Conservation (phyloP, 2,329 filamentous ascomycete genomes). For the Aspergillus terreus region DNA sequence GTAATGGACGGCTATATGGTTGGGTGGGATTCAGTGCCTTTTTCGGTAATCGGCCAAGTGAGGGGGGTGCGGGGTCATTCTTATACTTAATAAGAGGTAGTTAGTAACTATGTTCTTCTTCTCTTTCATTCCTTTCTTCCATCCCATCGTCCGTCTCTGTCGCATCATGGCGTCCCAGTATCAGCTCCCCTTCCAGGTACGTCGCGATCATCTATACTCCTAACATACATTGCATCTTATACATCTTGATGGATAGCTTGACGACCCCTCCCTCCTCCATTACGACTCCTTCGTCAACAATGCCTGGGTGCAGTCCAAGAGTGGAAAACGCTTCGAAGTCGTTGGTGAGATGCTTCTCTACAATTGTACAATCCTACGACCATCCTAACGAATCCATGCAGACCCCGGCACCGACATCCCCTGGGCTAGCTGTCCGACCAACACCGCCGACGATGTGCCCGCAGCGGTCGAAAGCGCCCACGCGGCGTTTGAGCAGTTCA, state of each 20-base stretch:
- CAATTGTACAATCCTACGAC: neutral
- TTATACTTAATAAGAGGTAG: too few species aligned
- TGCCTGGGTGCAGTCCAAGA: constrained; percentile 44
- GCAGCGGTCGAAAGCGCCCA: constrained; percentile 57
- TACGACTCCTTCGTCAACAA: constrained; percentile 51
- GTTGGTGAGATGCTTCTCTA: constrained; percentile 29
- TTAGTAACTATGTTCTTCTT: too few species aligned
- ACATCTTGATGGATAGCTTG: constrained; percentile 25
- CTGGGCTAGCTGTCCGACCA: constrained; percentile 52
- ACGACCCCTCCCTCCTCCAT: constrained; percentile 47
- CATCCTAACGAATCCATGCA: constrained; percentile 6
- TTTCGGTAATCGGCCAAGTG: too few species aligned
- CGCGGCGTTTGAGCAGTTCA: constrained; percentile 58
- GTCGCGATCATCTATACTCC: neutral
- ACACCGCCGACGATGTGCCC: constrained; percentile 57
- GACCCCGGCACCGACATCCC: constrained; percentile 51
- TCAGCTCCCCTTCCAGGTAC: constrained; percentile 37
- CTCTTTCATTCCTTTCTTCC: too few species aligned
- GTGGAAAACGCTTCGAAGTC: constrained; percentile 50
- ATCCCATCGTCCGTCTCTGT: neutral
- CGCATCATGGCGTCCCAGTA: constrained; percentile 31
- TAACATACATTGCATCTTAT: neutral
- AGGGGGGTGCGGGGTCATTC: too few species aligned
- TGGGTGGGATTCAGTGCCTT: too few species aligned
- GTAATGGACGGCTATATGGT: too few species aligned